Evolutionary conservation across 768 basidiomycete genomes (phyloP), one percentile per base, ranked within the genome.

Genomic region (Boletus pseudopeckii): DNA sequence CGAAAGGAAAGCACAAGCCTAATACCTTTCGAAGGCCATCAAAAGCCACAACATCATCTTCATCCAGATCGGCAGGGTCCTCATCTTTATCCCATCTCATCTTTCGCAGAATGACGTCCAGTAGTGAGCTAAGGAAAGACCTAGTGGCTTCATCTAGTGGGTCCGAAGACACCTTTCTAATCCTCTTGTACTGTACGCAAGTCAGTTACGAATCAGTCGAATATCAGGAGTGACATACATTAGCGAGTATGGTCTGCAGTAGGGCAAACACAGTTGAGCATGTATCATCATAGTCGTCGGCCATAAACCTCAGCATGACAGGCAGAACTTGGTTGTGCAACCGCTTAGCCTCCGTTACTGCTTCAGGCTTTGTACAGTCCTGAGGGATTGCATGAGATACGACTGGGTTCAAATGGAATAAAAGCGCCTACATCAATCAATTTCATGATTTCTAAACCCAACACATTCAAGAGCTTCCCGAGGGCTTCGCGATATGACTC

Each of bases 241-340:
- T 80, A 30, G 79, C 75, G 37, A 99, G 80, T 52, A 97, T 74
- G 20, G 81, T 79, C 56, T 86, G 83, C 14, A 97, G 74, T 51
- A 97, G 74, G 4, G 90, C 85, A 64, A 94, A 91, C 38, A 98
- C 79, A 7, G 94, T 88, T 20, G 84, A 83, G 57, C 86, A 86
- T 7, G 92, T 94, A 63, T 96, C 94, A 56, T 95, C 91, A 58
- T 91, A 90, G 26, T 86, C 79, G 64, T 98, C 97, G 9, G 86
- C 87, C 74, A 98, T 77, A 75, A 98, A 94, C 15, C 83, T 86
- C 11, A 99, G 77, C 75, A 92, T 80, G 34, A 93, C 77, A 2
- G 94, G 92, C 17, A 94, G 78, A 40, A 86, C 72, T 61, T 88
- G 83, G 34, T 77, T 73, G 48, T 92, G 75, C 64, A 90, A 73